phyloP scores from a whole-genome alignment of 805 yeast genomes.

The Hanseniaspora meyeri region DNA sequence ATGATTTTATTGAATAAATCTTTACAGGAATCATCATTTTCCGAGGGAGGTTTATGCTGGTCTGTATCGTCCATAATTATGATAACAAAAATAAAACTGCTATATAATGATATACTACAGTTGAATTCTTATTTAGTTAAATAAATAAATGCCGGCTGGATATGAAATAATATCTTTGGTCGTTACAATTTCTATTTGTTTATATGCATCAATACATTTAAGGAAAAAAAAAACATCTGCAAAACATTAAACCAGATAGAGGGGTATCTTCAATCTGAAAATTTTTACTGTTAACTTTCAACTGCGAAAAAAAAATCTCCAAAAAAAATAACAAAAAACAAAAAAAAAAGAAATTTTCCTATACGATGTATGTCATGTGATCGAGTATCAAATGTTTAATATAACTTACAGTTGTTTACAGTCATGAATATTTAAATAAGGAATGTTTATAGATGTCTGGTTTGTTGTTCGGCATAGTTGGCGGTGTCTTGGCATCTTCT shows the following conservation, averaged over 20 bases:
- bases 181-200: not conserved
- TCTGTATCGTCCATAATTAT: not conserved
- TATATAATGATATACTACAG: not conserved
- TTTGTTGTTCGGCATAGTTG: constrained; percentile 38
- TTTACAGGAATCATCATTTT: not conserved
- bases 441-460: constrained; percentile 20
- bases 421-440: too few species aligned
- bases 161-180: not conserved
- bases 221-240: too few species aligned
- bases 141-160: not conserved
- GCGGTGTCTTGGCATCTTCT: constrained; percentile 82
- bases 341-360: constrained; percentile 10
- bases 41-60: not conserved
- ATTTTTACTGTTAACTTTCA: not conserved
- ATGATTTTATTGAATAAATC: not conserved
- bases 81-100: not conserved
- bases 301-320: not conserved
- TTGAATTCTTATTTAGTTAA: not conserved
- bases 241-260: too few species aligned
- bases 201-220: too few species aligned
- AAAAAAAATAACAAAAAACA: not conserved
- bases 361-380: constrained; percentile 3
- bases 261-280: not conserved
- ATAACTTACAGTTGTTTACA: too few species aligned
- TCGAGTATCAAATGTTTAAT: not conserved